Conservation (phyloP, 2,329 filamentous ascomycete genomes). For the Clonostachys rosea region DNA sequence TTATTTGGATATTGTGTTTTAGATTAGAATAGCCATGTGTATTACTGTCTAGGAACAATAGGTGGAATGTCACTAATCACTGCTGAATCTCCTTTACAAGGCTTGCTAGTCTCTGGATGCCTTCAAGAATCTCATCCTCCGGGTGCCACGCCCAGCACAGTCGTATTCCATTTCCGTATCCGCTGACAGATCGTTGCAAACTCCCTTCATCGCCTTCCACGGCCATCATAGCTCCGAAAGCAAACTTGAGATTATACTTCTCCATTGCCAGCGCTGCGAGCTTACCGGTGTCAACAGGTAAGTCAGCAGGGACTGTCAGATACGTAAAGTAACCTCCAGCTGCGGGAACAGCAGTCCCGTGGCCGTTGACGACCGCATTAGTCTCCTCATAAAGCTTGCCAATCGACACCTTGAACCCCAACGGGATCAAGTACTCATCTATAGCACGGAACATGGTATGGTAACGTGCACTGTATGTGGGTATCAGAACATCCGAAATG, state of each 20-base stretch:
- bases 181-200: slow-evolving; percentile 13
- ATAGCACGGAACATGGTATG: slow-evolving; percentile 8
- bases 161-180: slow-evolving; percentile 44
- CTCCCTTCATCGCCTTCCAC: slow-evolving; percentile 23
- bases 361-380: not conserved
- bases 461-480: slow-evolving; percentile 10
- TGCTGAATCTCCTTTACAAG: slow-evolving; percentile 4
- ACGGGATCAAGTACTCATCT: slow-evolving; percentile 8
- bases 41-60: not conserved
- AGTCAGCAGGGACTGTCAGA: slow-evolving; percentile 24
- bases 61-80: not conserved
- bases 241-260: slow-evolving; percentile 49
- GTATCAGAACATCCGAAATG: slow-evolving; percentile 9
- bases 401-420: slow-evolving; percentile 7
- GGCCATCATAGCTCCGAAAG: slow-evolving; percentile 51
- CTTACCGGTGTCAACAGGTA: slow-evolving; percentile 40
- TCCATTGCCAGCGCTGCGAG: slow-evolving; percentile 32
- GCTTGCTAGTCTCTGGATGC: slow-evolving; percentile 40
- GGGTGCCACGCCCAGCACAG: slow-evolving; percentile 56
- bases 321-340: slow-evolving; percentile 63
- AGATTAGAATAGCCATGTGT: too few relatives aligned
- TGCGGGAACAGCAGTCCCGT: not conserved
- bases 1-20: too few relatives aligned
- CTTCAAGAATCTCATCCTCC: slow-evolving; percentile 45
- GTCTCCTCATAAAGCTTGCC: slow-evolving; percentile 6